Evolutionary conservation across 2,329 filamentous ascomycete species (phyloP).

Genomic region (Arthrobotrys conoides): DNA sequence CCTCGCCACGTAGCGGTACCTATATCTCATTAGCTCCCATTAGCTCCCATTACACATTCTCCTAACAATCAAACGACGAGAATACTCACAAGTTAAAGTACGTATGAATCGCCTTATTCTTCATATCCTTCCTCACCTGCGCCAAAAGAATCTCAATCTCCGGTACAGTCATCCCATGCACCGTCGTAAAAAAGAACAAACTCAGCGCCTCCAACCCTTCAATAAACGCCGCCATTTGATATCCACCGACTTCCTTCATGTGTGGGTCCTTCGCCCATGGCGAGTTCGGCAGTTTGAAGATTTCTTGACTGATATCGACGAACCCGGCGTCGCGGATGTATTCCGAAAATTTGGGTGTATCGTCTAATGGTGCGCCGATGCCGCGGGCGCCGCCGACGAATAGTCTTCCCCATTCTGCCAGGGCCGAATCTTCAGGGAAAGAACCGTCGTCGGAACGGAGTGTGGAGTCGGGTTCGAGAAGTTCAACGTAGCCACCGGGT

Average conservation of each 20-base stretch:
- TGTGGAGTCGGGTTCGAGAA: constrained; percentile 59
- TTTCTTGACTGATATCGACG: constrained; percentile 67
- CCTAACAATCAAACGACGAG: not conserved
- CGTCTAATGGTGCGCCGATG: constrained; percentile 64
- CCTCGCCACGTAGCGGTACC: constrained; percentile 25
- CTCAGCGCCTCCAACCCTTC: constrained; percentile 72
- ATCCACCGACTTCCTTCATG: constrained; percentile 68
- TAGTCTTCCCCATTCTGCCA: constrained; percentile 64
- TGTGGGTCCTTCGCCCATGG: constrained; percentile 70
- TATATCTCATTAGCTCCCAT: not conserved
- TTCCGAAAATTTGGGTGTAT: constrained; percentile 60
- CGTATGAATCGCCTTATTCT: constrained; percentile 66
- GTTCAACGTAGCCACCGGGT: constrained; percentile 60
- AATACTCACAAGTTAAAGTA: constrained; percentile 67
- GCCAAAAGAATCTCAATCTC: constrained; percentile 71
- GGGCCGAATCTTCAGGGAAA: constrained; percentile 61
- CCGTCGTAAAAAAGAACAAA: constrained; percentile 71
- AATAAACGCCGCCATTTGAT: constrained; percentile 65
- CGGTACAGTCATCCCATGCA: constrained; percentile 70
- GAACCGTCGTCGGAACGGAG: constrained; percentile 56
- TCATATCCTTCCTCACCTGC: constrained; percentile 69
- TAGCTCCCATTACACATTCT: too few species aligned
- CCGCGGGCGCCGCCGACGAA: constrained; percentile 64
- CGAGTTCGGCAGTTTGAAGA: constrained; percentile 70
- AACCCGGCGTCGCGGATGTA: constrained; percentile 66